Conservation (phyloP, 1,284 basidiomycete genomes). For the Serendipita sp. region DNA sequence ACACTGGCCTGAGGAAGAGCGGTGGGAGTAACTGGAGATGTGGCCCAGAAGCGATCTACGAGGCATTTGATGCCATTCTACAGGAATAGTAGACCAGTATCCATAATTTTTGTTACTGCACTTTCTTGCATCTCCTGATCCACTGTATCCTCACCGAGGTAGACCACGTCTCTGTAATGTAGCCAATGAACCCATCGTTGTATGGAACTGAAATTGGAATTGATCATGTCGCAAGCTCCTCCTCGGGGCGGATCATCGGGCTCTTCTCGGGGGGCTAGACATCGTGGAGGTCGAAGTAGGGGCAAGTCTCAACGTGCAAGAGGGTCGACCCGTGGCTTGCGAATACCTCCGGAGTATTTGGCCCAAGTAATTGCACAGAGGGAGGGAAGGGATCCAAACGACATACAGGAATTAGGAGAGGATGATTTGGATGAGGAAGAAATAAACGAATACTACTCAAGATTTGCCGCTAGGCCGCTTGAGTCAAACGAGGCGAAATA, state of each 20-base stretch:
- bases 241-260: not conserved
- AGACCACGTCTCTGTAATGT: not conserved
- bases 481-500: not conserved
- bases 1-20: slow-evolving; percentile 42
- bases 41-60: slow-evolving; percentile 27
- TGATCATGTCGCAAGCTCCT: not conserved
- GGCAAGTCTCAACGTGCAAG: not conserved
- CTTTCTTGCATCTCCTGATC: no score
- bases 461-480: not conserved
- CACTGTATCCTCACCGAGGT: no score
- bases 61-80: not conserved
- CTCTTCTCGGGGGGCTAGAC: not conserved
- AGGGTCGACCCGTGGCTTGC: not conserved
- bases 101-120: no score
- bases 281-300: not conserved
- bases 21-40: slow-evolving; percentile 64
- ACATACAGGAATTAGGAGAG: not conserved
- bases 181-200: not conserved
- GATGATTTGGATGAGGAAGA: slow-evolving; percentile 5
- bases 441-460: not conserved
- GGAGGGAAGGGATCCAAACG: not conserved
- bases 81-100: not conserved
- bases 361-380: slow-evolving; percentile 2
- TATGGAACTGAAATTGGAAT: not conserved
- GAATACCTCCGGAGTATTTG: not conserved